Base-by-base conservation (phyloP, 805 yeast genomes). In the Priceomyces haplophilus region DNA sequence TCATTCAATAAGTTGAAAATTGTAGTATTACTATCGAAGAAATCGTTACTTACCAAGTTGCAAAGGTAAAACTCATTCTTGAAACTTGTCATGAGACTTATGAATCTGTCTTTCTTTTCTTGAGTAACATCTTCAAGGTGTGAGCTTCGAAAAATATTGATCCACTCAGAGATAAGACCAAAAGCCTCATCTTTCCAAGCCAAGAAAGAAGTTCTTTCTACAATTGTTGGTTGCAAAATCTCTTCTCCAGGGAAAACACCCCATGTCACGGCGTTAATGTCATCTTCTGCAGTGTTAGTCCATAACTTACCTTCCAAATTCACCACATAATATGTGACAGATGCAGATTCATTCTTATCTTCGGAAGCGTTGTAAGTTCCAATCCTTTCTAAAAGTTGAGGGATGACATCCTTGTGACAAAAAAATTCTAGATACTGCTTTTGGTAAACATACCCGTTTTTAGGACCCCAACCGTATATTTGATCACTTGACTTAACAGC, bases 181-280 rank as follows among this genome's bases (percentile, higher is more conserved):
- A 76, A 91, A 31, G 91, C 91, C 64, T 91, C 98, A 61, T 91
- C 97, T 62, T 88, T 90, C 98, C 98, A 91, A 11, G 98, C 98
- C 54, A 90, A 69, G 65, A 91, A 91, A 2, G 97, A 88, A 30
- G 83, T 80, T 56, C 82, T 84, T 62, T 91, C 98, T 16, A 91
- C 97, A 60, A 91, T 88, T 0, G 98, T 91, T 40, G 98, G 97
- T 68, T 91, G 98, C 49, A 88, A 75, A 41, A 91, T 85, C 67
- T 91, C 97, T 58, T 84, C 85, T 30, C 96, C 96, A 20, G 98
- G 97, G 80, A 88, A 89, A 42, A 90, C 88, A 49, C 98, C 98
- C 98, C 98, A 91, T 15, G 98, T 91, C 43, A 91, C 97, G 7
- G 98, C 97, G 58, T 88, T 90, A 49, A 95, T 89, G 48, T 81